Percentiles rank a stretch among this genome's conserved stretches.
Conservation (phyloP, 495 filamentous ascomycete species). For the Friedmanniomyces simplex region DNA sequence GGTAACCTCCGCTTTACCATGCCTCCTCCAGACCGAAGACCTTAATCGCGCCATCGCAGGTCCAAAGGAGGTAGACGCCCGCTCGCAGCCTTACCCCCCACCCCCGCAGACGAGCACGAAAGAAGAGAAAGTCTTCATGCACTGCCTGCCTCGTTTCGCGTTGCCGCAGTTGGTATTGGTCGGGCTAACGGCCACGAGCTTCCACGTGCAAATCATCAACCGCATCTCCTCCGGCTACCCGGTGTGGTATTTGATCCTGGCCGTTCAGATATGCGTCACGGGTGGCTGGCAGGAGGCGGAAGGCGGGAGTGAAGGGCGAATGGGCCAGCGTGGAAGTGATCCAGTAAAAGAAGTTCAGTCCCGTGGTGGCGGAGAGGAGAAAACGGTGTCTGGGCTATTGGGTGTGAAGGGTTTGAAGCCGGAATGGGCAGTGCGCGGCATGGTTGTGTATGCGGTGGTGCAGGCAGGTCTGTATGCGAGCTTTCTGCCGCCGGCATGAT, state of each 20-base stretch:
- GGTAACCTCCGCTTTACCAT: conserved; percentile 38
- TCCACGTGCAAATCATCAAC: conserved; percentile 90
- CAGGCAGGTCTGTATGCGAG: conserved; percentile 77
- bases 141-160: conserved; percentile 45
- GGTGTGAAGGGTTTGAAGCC: background rate
- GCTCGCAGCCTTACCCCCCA: conserved; percentile 9
- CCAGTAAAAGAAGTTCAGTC: background rate
- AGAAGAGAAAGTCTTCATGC: conserved; percentile 2
- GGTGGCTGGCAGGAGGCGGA: background rate
- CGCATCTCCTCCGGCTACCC: conserved; percentile 82
- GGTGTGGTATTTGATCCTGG: conserved; percentile 79
- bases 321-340: background rate
- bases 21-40: conserved; percentile 5
- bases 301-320: background rate
- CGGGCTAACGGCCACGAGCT: conserved; percentile 58
- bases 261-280: conserved; percentile 11
- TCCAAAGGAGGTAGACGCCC: background rate
- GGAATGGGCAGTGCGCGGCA: conserved; percentile 45
- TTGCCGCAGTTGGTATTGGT: conserved; percentile 63
- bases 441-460: conserved; percentile 70
- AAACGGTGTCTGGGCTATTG: conserved; percentile 1
- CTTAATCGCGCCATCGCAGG: conserved; percentile 1
- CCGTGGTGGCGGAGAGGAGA: background rate
- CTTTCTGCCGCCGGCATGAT: conserved; percentile 83
- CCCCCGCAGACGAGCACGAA: background rate